Percentiles rank a stretch among this genome's conserved stretches.
Evolutionary conservation across 805 yeast genomes (phyloP).

Genomic region (Yarrowia alimentaria): DNA sequence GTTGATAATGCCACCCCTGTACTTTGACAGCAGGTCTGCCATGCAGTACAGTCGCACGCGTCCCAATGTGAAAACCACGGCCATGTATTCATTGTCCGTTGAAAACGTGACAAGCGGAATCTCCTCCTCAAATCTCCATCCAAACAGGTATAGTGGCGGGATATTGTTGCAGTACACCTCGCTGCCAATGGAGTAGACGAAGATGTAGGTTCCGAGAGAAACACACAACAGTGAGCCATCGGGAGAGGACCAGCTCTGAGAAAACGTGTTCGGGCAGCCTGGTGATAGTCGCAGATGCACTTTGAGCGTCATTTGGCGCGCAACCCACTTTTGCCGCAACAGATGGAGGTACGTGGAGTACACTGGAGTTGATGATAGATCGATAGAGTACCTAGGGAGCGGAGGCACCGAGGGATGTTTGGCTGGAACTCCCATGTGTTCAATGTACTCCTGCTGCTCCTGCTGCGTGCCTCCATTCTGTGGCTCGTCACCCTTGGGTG

Average conservation of each 20-base stretch:
- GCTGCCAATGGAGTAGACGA: slow-evolving; percentile 14
- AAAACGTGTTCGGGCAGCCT: slow-evolving; percentile 2
- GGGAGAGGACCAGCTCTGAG: slow-evolving; percentile 8
- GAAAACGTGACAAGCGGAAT: slow-evolving; percentile 21
- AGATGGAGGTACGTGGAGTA: slow-evolving; percentile 13
- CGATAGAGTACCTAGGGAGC: neutral
- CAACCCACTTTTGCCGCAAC: slow-evolving; percentile 24
- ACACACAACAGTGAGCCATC: slow-evolving; percentile 18
- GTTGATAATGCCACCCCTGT: slow-evolving; percentile 22
- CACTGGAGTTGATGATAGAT: neutral
- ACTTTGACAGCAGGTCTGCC: slow-evolving; percentile 7
- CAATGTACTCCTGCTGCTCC: too few species aligned
- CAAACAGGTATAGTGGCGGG: slow-evolving; percentile 21
- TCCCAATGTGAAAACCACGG: slow-evolving; percentile 29
- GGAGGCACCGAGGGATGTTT: neutral
- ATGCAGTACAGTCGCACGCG: slow-evolving; percentile 27
- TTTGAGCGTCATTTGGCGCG: slow-evolving; percentile 17
- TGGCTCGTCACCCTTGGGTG: slow-evolving; percentile 2
- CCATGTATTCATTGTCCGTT: slow-evolving; percentile 29
- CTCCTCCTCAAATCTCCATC: slow-evolving; percentile 19
- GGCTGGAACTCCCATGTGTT: too few species aligned
- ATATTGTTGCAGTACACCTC: slow-evolving; percentile 24
- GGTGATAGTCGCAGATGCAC: neutral
- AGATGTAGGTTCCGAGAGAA: slow-evolving; percentile 9
- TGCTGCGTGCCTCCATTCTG: too few species aligned